These are phyloP conservation scores for Russula abietina DNA, from an alignment of 768 basidiomycete species.

Conservation along the genomic window DNA sequence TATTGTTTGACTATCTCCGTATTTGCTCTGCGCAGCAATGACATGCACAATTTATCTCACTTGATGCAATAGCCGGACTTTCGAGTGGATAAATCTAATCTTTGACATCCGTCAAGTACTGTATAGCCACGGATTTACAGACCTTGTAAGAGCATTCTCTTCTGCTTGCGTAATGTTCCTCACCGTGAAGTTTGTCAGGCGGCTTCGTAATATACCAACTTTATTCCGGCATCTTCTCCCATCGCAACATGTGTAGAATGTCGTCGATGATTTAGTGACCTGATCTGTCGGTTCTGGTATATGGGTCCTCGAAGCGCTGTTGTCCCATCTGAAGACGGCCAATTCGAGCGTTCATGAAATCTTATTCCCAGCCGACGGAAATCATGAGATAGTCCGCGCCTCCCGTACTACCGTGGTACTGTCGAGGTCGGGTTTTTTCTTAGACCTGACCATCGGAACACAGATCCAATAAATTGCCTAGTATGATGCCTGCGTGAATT, in stretches of 20 bases:
- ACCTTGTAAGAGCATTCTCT: background rate
- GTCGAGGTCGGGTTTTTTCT: background rate
- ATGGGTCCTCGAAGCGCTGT: background rate
- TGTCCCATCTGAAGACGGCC: background rate
- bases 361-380: background rate
- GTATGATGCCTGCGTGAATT: background rate
- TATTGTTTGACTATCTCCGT: background rate
- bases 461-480: background rate
- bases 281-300: background rate
- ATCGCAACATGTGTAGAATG: background rate
- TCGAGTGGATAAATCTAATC: background rate
- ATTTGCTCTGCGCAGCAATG: background rate
- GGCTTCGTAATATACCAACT: background rate
- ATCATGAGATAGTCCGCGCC: background rate
- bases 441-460: background rate
- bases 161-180: background rate
- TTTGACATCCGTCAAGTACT: background rate
- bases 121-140: background rate
- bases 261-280: background rate
- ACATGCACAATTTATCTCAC: background rate
- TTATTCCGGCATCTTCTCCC: background rate
- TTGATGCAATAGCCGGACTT: background rate
- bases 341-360: background rate
- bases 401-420: background rate
- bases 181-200: background rate